These are phyloP conservation scores for Carallia brachiata DNA, from an alignment of 345 rosid species.

Conservation along the genomic window DNA sequence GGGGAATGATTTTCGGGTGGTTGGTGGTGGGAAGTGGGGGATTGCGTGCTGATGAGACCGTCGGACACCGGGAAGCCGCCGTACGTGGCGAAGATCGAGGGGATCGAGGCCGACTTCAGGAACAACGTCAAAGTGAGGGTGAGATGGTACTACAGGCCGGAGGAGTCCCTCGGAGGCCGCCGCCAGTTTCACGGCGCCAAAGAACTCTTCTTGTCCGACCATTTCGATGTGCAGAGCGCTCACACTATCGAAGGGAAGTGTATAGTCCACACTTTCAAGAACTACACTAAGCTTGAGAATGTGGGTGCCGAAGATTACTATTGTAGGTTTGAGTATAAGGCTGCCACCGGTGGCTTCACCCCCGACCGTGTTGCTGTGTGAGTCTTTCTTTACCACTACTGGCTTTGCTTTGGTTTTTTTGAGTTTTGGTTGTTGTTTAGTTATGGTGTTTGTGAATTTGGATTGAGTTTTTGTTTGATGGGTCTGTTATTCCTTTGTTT, in stretches of 20 bases:
- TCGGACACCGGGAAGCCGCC: slow-evolving; percentile 69
- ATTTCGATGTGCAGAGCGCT: slow-evolving; percentile 73
- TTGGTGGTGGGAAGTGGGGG: slow-evolving; percentile 44
- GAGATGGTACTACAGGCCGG: slow-evolving; percentile 88
- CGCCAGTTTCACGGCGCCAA: slow-evolving; percentile 88
- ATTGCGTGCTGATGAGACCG: slow-evolving; percentile 88
- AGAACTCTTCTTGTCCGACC: slow-evolving; percentile 89
- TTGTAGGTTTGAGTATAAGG: slow-evolving; percentile 81
- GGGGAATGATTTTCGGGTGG: slow-evolving; percentile 9
- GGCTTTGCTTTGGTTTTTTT: neutral
- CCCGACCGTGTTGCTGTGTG: slow-evolving; percentile 92
- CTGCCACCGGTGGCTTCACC: slow-evolving; percentile 75
- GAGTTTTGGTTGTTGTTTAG: neutral
- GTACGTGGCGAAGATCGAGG: slow-evolving; percentile 76
- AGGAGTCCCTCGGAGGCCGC: slow-evolving; percentile 81
- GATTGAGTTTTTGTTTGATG: neutral
- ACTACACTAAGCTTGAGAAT: slow-evolving; percentile 70
- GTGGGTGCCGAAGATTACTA: slow-evolving; percentile 81
- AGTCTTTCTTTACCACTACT: slow-evolving; percentile 29
- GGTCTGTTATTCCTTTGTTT: neutral
- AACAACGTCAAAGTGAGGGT: slow-evolving; percentile 69
- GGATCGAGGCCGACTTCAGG: slow-evolving; percentile 67
- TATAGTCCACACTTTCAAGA: slow-evolving; percentile 69
- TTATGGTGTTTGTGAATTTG: neutral
- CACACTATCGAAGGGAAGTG: slow-evolving; percentile 87